These are phyloP conservation scores for Entamoeba histolytica DNA, from an alignment of 208 protist genomes.

Conservation along the genomic window DNA sequence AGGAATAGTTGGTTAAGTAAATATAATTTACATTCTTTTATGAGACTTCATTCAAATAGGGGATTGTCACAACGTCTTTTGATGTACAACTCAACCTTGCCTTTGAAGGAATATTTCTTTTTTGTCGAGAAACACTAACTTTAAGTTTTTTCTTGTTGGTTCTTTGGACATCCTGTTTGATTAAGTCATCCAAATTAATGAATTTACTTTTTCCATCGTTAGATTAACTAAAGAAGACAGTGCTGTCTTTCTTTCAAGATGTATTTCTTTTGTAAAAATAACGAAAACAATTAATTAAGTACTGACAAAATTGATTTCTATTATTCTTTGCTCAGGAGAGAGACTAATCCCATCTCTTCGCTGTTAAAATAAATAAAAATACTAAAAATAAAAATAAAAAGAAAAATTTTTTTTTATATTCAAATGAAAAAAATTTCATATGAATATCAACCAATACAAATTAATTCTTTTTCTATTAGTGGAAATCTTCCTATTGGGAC, in stretches of 20 bases:
- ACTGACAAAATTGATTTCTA: not conserved
- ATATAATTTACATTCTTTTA: too few species aligned
- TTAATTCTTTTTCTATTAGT: not conserved
- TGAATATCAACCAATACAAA: not conserved
- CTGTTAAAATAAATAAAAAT: not conserved
- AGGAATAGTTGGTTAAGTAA: too few species aligned
- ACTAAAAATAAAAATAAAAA: not conserved
- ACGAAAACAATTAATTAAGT: not conserved
- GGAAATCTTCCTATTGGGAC: not conserved
- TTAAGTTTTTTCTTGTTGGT: too few species aligned
- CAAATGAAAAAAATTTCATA: not conserved
- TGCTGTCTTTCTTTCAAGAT: not conserved
- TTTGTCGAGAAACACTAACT: too few species aligned
- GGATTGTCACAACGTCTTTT: too few species aligned
- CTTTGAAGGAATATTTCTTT: too few species aligned
- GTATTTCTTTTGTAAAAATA: not conserved
- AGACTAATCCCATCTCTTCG: not conserved
- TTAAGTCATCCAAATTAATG: too few species aligned
- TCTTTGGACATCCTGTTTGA: too few species aligned
- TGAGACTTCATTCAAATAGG: too few species aligned
- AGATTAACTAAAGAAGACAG: too few species aligned
- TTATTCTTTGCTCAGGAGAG: not conserved
- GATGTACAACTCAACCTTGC: too few species aligned
- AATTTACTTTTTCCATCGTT: too few species aligned
- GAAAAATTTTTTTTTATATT: not conserved